A percentile compares a stretch with the other conserved stretches of the same genome.
Evolutionary conservation across 2,329 filamentous ascomycete species (phyloP).

Genomic region (Verticillium nubilum): DNA sequence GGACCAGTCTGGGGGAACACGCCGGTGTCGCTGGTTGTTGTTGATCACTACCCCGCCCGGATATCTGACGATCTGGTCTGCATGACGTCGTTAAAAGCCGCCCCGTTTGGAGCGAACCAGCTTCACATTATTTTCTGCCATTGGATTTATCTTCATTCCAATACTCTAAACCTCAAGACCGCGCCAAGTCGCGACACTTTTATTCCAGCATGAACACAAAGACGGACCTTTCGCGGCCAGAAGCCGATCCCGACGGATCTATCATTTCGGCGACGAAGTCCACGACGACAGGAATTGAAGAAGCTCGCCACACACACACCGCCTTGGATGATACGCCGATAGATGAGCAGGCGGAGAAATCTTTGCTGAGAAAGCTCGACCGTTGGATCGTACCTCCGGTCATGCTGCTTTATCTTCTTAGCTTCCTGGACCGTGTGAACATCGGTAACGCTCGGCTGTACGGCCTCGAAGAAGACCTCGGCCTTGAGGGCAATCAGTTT

Average conservation of each 20-base stretch:
- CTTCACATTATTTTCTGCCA: too few relatives aligned
- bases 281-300: not conserved
- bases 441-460: constrained; percentile 50
- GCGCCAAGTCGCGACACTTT: too few relatives aligned
- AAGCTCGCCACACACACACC: not conserved
- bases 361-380: constrained; percentile 61
- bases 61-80: too few relatives aligned
- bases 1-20: too few relatives aligned
- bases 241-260: not conserved
- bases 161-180: too few relatives aligned
- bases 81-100: too few relatives aligned
- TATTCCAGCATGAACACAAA: too few relatives aligned
- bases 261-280: not conserved
- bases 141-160: too few relatives aligned
- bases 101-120: too few relatives aligned
- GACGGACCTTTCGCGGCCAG: not conserved
- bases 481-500: constrained; percentile 25
- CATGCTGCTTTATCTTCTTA: constrained; percentile 45
- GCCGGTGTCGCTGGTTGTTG: too few relatives aligned
- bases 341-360: constrained; percentile 32
- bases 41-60: too few relatives aligned
- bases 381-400: constrained; percentile 58
- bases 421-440: constrained; percentile 21
- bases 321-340: not conserved
- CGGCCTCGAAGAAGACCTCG: constrained; percentile 32